These are phyloP conservation scores for Mycena amicta DNA, from an alignment of 768 basidiomycete genomes.

Conservation along the genomic window DNA sequence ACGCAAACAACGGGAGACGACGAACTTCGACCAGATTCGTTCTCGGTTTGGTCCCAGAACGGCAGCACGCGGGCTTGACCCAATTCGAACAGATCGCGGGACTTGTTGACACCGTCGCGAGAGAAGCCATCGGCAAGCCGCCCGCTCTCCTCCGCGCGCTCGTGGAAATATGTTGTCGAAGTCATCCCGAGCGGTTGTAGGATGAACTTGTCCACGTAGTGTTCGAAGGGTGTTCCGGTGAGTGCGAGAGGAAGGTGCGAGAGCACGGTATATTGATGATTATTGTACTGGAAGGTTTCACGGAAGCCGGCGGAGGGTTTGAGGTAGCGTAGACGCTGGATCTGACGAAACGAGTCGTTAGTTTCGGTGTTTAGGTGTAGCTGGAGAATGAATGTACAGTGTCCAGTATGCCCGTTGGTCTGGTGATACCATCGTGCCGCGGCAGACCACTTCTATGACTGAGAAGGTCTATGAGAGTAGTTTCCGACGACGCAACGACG, in stretches of 20 bases:
- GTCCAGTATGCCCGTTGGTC: conserved; percentile 6
- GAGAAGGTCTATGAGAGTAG: conserved; percentile 29
- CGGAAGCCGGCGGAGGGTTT: conserved; percentile 30
- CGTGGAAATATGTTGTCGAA: conserved; percentile 20
- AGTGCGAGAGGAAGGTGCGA: conserved; percentile 27
- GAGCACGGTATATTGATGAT: conserved; percentile 29
- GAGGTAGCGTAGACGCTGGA: conserved; percentile 22
- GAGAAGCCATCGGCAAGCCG: conserved; percentile 14
- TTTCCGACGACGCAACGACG: conserved; percentile 19
- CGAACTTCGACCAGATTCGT: conserved; percentile 4
- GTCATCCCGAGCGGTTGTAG: conserved; percentile 21
- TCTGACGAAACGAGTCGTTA: conserved; percentile 10
- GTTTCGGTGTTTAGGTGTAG: conserved; percentile 1
- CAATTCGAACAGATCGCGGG: conserved; percentile 8
- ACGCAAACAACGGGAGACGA: not conserved
- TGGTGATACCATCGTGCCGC: conserved; percentile 24
- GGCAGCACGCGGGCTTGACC: conserved; percentile 7
- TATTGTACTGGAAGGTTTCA: conserved; percentile 29
- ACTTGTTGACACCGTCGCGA: conserved; percentile 13
- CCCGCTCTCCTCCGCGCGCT: conserved; percentile 3
- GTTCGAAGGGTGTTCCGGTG: conserved; percentile 16
- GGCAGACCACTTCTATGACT: conserved; percentile 33
- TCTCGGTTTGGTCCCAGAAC: conserved; percentile 14
- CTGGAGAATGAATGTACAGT: conserved; percentile 17
- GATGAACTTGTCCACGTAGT: conserved; percentile 20